These are phyloP conservation scores for Rutstroemia sp. DNA, from an alignment of 2,329 filamentous ascomycete genomes.

Conservation along the genomic window DNA sequence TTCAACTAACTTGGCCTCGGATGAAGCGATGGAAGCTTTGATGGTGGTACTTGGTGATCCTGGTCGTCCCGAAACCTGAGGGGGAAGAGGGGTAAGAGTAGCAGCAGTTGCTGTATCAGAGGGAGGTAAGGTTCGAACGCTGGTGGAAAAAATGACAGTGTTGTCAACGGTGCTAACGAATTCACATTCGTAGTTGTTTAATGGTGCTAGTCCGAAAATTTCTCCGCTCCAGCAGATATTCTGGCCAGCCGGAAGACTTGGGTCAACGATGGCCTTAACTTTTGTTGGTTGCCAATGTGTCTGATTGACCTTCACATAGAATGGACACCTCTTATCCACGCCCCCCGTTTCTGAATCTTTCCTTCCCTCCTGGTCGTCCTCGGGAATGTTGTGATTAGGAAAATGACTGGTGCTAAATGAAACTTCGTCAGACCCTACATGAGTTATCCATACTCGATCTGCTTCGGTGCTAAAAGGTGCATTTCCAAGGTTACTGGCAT, in stretches of 20 bases:
- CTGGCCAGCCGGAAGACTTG: conserved; percentile 30
- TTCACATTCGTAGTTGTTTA: conserved; percentile 72
- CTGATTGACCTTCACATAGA: conserved; percentile 72
- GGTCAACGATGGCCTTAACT: conserved; percentile 47
- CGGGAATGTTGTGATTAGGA: conserved; percentile 31
- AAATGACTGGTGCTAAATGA: conserved; percentile 68
- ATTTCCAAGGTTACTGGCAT: conserved; percentile 70
- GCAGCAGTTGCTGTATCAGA: conserved; percentile 26
- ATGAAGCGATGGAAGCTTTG: conserved; percentile 65
- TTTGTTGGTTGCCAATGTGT: conserved; percentile 73
- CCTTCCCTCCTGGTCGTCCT: conserved; percentile 33
- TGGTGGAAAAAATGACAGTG: conserved; percentile 62
- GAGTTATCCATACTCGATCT: conserved; percentile 73
- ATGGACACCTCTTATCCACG: conserved; percentile 64
- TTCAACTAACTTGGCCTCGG: conserved; percentile 63
- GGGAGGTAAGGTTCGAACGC: conserved; percentile 40
- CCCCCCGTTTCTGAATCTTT: conserved; percentile 31
- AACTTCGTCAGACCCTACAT: conserved; percentile 70
- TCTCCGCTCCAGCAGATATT: conserved; percentile 61
- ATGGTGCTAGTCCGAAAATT: conserved; percentile 60
- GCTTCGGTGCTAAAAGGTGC: conserved; percentile 64
- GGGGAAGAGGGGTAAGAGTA: conserved; percentile 30
- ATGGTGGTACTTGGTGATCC: conserved; percentile 72
- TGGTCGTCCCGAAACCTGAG: conserved; percentile 58
- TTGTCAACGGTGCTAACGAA: conserved; percentile 63